These are phyloP conservation scores for Fistulinella cinereoalba DNA, from an alignment of 1,284 basidiomycete genomes.

Conservation along the genomic window DNA sequence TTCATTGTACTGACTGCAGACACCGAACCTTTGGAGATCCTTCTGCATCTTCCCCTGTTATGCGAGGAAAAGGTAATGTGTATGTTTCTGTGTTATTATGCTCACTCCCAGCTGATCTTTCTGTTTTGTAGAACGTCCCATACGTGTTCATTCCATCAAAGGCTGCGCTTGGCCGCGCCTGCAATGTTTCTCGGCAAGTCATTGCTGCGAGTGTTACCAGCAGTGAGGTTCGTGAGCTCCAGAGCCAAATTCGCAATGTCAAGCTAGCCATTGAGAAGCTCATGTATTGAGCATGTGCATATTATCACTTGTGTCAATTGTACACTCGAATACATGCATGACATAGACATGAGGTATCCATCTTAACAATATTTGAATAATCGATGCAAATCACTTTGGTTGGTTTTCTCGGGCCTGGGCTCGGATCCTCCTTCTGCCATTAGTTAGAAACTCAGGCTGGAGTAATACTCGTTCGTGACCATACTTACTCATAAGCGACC, in stretches of 20 bases:
- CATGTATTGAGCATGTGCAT: slow-evolving; percentile 25
- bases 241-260: slow-evolving; percentile 86
- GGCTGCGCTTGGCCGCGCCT: slow-evolving; percentile 93
- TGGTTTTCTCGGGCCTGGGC: slow-evolving; percentile 84
- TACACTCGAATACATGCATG: slow-evolving; percentile 16
- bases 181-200: slow-evolving; percentile 93
- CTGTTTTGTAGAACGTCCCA: slow-evolving; percentile 76
- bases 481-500: slow-evolving; percentile 78
- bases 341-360: slow-evolving; percentile 5
- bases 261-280: slow-evolving; percentile 86
- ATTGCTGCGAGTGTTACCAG: slow-evolving; percentile 96
- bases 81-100: neutral
- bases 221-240: slow-evolving; percentile 91
- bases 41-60: slow-evolving; percentile 94
- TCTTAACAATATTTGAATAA: neutral
- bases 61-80: slow-evolving; percentile 92
- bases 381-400: slow-evolving; percentile 56
- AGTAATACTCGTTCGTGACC: slow-evolving; percentile 1
- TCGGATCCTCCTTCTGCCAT: slow-evolving; percentile 64
- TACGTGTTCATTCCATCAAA: slow-evolving; percentile 96
- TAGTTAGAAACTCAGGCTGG: slow-evolving; percentile 6
- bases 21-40: slow-evolving; percentile 96
- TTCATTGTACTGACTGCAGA: slow-evolving; percentile 98
- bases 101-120: neutral
- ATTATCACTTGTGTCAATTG: neutral